phyloP scores from a whole-genome alignment of 352 stramenopile genomes.

The Pythium rhizo-oryzae region DNA sequence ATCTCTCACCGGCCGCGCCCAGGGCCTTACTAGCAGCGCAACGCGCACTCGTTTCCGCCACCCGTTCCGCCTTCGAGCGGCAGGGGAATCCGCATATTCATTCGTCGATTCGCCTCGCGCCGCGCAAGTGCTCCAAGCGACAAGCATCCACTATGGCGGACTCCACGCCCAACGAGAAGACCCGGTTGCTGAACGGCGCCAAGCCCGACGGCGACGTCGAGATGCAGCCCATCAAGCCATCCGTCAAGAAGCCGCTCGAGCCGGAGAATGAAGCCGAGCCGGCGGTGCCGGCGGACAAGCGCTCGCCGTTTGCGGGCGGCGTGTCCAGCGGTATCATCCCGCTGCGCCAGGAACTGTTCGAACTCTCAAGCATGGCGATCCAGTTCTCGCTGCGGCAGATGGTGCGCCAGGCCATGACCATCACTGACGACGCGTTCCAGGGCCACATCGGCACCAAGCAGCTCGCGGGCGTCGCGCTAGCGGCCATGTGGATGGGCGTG shows the following conservation, averaged over 20 bases:
- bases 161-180: conserved; percentile 27
- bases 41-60: neutral
- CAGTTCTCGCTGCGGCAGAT: conserved; percentile 49
- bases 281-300: neutral
- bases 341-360: conserved; percentile 39
- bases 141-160: conserved; percentile 15
- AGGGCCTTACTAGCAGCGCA: neutral
- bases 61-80: neutral
- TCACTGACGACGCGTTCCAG: conserved; percentile 50
- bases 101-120: conserved; percentile 14
- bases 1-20: neutral
- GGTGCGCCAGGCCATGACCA: conserved; percentile 49
- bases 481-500: conserved; percentile 53
- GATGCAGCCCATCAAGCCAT: conserved; percentile 28
- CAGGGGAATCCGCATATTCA: conserved; percentile 1
- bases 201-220: conserved; percentile 21
- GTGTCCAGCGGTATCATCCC: conserved; percentile 29
- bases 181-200: conserved; percentile 17
- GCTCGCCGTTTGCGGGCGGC: neutral
- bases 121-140: neutral
- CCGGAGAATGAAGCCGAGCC: conserved; percentile 8
- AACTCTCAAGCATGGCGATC: conserved; percentile 46
- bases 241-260: conserved; percentile 16
- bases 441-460: conserved; percentile 53
- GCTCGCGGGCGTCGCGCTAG: conserved; percentile 43